A percentile compares a stretch with the other conserved stretches of the same genome.
These are phyloP conservation scores for Lipomyces lipofer DNA, from an alignment of 805 yeast species.

Conservation along the genomic window DNA sequence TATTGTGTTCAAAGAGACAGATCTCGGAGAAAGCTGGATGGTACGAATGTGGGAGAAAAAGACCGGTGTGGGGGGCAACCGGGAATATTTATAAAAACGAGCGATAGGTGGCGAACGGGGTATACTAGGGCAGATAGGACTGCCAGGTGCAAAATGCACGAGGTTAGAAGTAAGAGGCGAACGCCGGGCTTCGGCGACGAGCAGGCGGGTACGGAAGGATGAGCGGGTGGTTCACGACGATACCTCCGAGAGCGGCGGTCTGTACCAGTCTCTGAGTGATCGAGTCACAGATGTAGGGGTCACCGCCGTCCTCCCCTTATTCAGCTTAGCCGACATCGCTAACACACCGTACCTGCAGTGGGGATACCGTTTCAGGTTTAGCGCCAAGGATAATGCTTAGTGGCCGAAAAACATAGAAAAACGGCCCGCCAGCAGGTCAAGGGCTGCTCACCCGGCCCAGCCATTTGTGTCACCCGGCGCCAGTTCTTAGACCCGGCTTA, in stretches of 20 bases:
- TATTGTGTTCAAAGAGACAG: background rate
- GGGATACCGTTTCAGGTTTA: too few relatives aligned
- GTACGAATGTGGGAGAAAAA: background rate
- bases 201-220: background rate
- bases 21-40: background rate
- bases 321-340: background rate
- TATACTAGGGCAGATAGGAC: background rate
- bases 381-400: too few relatives aligned
- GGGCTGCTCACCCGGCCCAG: too few relatives aligned
- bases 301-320: background rate
- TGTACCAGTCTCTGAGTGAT: background rate
- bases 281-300: background rate
- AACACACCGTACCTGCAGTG: background rate
- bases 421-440: too few relatives aligned
- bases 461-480: too few relatives aligned
- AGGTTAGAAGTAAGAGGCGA: background rate
- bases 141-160: background rate
- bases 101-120: constrained; percentile 2
- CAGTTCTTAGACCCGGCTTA: too few relatives aligned
- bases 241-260: background rate
- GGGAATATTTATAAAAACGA: background rate
- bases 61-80: background rate
- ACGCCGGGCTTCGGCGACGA: background rate
- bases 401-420: too few relatives aligned
- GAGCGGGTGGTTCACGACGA: background rate